These are phyloP conservation scores for Hyaloscypha finlandica DNA, from an alignment of 495 filamentous ascomycete species.

Conservation along the genomic window DNA sequence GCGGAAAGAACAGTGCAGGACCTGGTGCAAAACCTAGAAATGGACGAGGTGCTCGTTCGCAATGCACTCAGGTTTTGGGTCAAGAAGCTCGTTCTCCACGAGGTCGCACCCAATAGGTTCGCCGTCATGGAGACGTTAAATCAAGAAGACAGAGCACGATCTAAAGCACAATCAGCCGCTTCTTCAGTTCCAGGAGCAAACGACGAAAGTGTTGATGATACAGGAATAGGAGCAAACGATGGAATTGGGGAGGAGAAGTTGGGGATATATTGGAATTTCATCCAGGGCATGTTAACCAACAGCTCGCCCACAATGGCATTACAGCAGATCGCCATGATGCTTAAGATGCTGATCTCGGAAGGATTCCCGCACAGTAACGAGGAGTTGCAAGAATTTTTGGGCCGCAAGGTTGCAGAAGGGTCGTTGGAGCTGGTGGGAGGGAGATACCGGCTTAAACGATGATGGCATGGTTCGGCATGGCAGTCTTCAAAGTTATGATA, in stretches of 20 bases:
- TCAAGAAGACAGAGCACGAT: slow-evolving; percentile 45
- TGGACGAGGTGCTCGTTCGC: slow-evolving; percentile 74
- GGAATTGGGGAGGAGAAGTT: slow-evolving; percentile 71
- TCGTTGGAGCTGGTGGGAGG: slow-evolving; percentile 73
- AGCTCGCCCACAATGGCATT: slow-evolving; percentile 73
- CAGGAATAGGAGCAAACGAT: slow-evolving; percentile 48
- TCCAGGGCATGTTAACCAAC: slow-evolving; percentile 94
- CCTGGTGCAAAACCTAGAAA: slow-evolving; percentile 66
- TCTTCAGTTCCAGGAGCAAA: slow-evolving; percentile 43
- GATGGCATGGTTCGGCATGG: slow-evolving; percentile 1
- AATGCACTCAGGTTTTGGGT: slow-evolving; percentile 87
- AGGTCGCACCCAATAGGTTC: slow-evolving; percentile 54
- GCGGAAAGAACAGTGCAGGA: slow-evolving; percentile 53
- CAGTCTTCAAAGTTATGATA: background rate
- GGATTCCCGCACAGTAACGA: slow-evolving; percentile 79
- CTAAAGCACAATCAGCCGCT: slow-evolving; percentile 35
- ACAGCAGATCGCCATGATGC: slow-evolving; percentile 85
- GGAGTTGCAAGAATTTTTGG: slow-evolving; percentile 76
- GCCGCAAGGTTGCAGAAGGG: slow-evolving; percentile 68
- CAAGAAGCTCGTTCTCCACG: slow-evolving; percentile 72
- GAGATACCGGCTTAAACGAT: slow-evolving; percentile 67
- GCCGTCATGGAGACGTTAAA: slow-evolving; percentile 65
- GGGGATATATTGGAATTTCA: slow-evolving; percentile 84
- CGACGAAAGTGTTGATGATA: slow-evolving; percentile 53
- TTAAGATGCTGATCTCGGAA: slow-evolving; percentile 84